These are phyloP conservation scores for Didymella keratinophila DNA, from an alignment of 2,329 filamentous ascomycete genomes.

Conservation along the genomic window DNA sequence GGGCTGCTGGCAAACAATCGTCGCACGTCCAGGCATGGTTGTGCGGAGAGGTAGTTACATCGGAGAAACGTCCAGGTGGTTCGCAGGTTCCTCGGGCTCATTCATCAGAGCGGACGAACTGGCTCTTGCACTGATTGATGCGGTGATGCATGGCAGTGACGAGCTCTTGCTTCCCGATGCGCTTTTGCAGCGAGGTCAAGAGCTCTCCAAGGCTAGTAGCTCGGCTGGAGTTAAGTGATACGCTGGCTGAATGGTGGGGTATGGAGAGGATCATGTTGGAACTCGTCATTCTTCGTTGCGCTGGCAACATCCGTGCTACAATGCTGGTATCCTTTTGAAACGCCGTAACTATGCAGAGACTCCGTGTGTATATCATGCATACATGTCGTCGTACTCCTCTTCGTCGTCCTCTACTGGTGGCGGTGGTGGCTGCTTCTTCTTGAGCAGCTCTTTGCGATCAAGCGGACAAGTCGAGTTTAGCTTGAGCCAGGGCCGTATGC, in stretches of 20 bases:
- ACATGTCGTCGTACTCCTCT: constrained; percentile 62
- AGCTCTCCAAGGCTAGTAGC: constrained; percentile 6
- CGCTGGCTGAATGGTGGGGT: background rate
- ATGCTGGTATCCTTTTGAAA: constrained; percentile 2
- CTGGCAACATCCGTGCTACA: background rate
- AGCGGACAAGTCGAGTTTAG: constrained; percentile 70
- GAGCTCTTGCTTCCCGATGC: constrained; percentile 18
- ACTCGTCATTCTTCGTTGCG: background rate
- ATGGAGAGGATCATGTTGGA: background rate
- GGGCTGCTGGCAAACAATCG: constrained; percentile 25
- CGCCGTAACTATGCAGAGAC: constrained; percentile 1
- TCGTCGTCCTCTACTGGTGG: constrained; percentile 61
- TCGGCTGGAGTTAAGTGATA: background rate
- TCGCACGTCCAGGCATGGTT: constrained; percentile 25
- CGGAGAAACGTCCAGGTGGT: constrained; percentile 20
- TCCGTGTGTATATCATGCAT: constrained; percentile 46
- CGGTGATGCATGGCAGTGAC: constrained; percentile 24
- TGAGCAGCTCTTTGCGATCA: constrained; percentile 66
- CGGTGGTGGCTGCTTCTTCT: constrained; percentile 56
- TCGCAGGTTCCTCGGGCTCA: constrained; percentile 25
- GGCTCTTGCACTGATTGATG: constrained; percentile 24
- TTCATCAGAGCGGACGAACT: constrained; percentile 31
- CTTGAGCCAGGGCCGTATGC: constrained; percentile 70
- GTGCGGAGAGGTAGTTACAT: constrained; percentile 17
- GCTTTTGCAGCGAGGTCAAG: constrained; percentile 19